These are phyloP conservation scores for Vinca major DNA, from an alignment of 305 asterid species.

Conservation along the genomic window DNA sequence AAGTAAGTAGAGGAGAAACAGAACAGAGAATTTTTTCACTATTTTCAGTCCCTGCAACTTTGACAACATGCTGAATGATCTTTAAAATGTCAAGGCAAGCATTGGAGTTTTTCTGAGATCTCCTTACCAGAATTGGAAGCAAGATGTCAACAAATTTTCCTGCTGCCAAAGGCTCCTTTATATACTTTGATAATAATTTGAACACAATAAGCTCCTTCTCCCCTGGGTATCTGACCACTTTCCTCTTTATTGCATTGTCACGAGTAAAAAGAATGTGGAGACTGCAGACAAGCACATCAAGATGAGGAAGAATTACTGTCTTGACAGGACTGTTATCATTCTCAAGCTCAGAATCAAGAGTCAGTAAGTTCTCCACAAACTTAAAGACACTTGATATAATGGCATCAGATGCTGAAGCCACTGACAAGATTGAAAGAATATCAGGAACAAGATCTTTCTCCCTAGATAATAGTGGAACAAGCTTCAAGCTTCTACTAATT, in stretches of 20 bases:
- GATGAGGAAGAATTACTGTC: slow-evolving; percentile 54
- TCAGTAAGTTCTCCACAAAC: slow-evolving; percentile 72
- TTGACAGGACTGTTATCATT: slow-evolving; percentile 37
- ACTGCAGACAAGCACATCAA: slow-evolving; percentile 59
- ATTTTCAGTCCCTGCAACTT: slow-evolving; percentile 41
- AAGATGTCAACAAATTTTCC: slow-evolving; percentile 60
- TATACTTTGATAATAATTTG: slow-evolving; percentile 54
- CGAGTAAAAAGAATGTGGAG: slow-evolving; percentile 48
- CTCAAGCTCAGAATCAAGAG: slow-evolving; percentile 60
- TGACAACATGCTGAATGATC: slow-evolving; percentile 46
- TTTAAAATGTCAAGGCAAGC: slow-evolving; percentile 41
- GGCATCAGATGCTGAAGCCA: slow-evolving; percentile 68
- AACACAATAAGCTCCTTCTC: slow-evolving; percentile 63
- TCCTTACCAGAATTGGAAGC: slow-evolving; percentile 65
- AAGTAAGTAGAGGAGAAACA: slow-evolving; percentile 62
- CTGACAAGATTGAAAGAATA: slow-evolving; percentile 64
- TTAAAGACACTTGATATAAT: slow-evolving; percentile 53
- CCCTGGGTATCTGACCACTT: slow-evolving; percentile 45
- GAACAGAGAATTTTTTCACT: slow-evolving; percentile 49
- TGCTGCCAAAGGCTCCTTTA: slow-evolving; percentile 56
- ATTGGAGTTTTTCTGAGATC: slow-evolving; percentile 49
- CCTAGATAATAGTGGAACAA: slow-evolving; percentile 51
- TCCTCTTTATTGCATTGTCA: slow-evolving; percentile 46
- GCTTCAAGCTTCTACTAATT: slow-evolving; percentile 79
- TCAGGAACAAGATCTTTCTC: slow-evolving; percentile 75